Conservation (phyloP, 371 early-diverging fungal genomes). For the Mortierella sp. region DNA sequence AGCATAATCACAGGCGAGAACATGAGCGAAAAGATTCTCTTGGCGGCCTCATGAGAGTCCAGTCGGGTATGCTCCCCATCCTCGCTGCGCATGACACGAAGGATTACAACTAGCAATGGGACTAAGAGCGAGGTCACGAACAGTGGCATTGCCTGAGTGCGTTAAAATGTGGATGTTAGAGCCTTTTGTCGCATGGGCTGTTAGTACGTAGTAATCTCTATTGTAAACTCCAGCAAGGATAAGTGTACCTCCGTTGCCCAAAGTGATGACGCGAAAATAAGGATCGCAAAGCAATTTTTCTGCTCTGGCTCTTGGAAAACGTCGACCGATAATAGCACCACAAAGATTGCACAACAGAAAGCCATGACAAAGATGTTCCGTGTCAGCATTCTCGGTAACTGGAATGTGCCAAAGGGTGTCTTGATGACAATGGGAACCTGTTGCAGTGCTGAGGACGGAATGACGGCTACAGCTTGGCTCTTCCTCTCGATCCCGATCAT, state of each 20-base stretch:
- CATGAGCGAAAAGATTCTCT: conserved; percentile 90
- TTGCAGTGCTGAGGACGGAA: conserved; percentile 44
- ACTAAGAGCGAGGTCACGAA: conserved; percentile 93
- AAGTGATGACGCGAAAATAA: conserved; percentile 87
- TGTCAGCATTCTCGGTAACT: conserved; percentile 56
- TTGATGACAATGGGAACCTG: conserved; percentile 27
- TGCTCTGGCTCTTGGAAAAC: conserved; percentile 74
- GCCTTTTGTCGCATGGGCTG: no score
- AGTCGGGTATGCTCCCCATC: conserved; percentile 61
- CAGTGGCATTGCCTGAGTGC: conserved; percentile 90
- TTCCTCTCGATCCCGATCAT: conserved; percentile 93
- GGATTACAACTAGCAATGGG: conserved; percentile 86
- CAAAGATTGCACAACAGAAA: conserved; percentile 67
- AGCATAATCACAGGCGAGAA: conserved; percentile 96
- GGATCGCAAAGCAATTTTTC: conserved; percentile 86
- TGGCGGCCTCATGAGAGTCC: conserved; percentile 82
- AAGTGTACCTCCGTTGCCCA: conserved; percentile 93
- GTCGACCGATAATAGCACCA: conserved; percentile 58
- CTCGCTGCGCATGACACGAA: conserved; percentile 83
- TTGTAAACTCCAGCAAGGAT: no score
- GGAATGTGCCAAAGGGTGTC: conserved; percentile 62
- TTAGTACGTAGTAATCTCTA: no score
- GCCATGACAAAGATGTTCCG: conserved; percentile 55
- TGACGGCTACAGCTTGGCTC: conserved; percentile 72
- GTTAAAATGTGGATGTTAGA: no score